phyloP scores from a whole-genome alignment of 768 basidiomycete genomes.

The Pleurotus eryngii region DNA sequence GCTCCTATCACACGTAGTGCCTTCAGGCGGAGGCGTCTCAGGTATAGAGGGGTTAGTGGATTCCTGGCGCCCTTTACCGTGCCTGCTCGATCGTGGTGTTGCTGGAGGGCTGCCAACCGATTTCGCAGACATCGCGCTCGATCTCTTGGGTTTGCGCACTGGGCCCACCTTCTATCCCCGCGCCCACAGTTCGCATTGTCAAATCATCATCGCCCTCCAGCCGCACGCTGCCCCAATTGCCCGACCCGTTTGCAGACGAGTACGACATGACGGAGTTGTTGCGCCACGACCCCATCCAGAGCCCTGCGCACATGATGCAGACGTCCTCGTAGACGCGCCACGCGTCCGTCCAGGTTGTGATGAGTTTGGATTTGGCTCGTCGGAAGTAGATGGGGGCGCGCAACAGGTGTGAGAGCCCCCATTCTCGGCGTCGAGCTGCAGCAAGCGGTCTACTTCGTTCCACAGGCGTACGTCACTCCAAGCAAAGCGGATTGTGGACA shows the following conservation, averaged over 20 bases:
- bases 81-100: constrained; percentile 6
- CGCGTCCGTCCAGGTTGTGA: constrained; percentile 64
- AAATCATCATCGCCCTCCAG: constrained; percentile 70
- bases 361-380: constrained; percentile 33
- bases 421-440: constrained; percentile 47
- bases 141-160: constrained; percentile 37
- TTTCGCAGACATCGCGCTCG: constrained; percentile 51
- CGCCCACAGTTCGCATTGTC: constrained; percentile 52
- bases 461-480: constrained; percentile 85
- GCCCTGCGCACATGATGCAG: constrained; percentile 74
- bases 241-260: constrained; percentile 42
- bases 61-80: constrained; percentile 28
- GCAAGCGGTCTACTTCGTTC: constrained; percentile 72
- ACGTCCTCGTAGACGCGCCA: constrained; percentile 87
- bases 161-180: constrained; percentile 71
- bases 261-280: constrained; percentile 45
- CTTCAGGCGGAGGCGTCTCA: constrained; percentile 15
- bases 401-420: constrained; percentile 29
- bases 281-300: constrained; percentile 77
- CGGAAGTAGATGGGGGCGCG: constrained; percentile 25
- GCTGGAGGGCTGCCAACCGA: constrained; percentile 27
- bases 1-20: constrained; percentile 16
- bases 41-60: constrained; percentile 11
- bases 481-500: constrained; percentile 67
- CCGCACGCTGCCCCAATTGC: constrained; percentile 55